Conservation (phyloP, 495 filamentous ascomycete genomes). For the Jackrogersella minutella region DNA sequence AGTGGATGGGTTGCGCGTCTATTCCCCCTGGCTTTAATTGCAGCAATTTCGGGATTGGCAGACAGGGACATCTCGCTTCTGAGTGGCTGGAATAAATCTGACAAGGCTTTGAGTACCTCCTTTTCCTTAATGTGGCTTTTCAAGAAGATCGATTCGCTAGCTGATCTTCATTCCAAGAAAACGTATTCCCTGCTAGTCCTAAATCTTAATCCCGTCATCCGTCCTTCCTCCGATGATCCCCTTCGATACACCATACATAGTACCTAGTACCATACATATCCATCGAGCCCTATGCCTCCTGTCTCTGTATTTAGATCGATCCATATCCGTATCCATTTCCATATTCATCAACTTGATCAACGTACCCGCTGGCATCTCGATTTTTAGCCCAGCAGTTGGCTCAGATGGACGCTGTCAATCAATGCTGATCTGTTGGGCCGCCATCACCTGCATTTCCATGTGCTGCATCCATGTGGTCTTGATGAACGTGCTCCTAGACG, state of each 20-base stretch:
- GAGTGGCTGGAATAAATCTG: constrained; percentile 32
- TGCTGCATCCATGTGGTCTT: background rate
- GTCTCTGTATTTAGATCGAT: background rate
- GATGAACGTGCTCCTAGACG: background rate
- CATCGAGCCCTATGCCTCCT: background rate
- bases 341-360: too few relatives aligned
- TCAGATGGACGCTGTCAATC: background rate
- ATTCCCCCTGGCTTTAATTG: constrained; percentile 38
- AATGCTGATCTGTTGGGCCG: background rate
- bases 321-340: too few relatives aligned
- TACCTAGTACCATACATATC: too few relatives aligned
- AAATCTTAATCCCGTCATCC: constrained; percentile 18
- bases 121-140: constrained; percentile 29
- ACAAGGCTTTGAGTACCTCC: constrained; percentile 20
- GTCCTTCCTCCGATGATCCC: constrained; percentile 6
- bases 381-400: background rate
- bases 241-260: background rate
- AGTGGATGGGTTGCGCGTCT: constrained; percentile 39
- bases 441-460: background rate
- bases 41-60: constrained; percentile 38
- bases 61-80: constrained; percentile 20
- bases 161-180: constrained; percentile 39
- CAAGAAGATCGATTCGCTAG: constrained; percentile 28
- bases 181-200: constrained; percentile 8
- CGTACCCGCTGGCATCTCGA: background rate